Base-by-base conservation (phyloP, 768 basidiomycete genomes). In the Crassisporium funariophilum region DNA sequence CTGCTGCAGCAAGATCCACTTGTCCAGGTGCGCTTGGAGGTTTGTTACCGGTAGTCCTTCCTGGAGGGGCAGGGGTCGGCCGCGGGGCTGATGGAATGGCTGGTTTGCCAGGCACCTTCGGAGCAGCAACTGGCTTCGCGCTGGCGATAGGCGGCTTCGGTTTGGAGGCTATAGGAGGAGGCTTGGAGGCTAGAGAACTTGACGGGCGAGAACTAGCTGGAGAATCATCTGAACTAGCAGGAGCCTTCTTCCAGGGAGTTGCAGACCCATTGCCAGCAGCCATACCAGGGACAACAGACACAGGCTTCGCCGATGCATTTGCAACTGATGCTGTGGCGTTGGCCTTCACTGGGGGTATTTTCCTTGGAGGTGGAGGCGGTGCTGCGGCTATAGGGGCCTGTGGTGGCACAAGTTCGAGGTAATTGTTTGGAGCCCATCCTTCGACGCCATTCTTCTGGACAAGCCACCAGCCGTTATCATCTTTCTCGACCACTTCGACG, bases 391-490 rank as follows among this genome's bases (percentile, higher is more conserved):
- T 64, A 17, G 69, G 57, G 4, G 76, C 61, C 2, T 65, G 56
- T 6, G 71, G 68, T 4, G 84, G 83, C 4, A 86, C 79, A 24
- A 87, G 76, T 62, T 97, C 94, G 5, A 95, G 82, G 60, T 94
- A 97, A 65, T 92, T 94, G 55, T 86, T 84, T 2, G 97, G 97
- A 15, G 95, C 92, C 94, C 95, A 99, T 11, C 92, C 97, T 62
- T 98, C 93, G 13, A 72, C 68, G 2, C 79, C 79, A 42, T 76
- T 78, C 67, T 88, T 92, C 76, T 86, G 90, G 46, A 98, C 87
- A 23, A 97, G 76, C 95, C 97, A 98, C 97, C 97, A 99, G 2
- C 95, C 97, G 57, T 95, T 95, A 49, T 94, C 83, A 53, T 94
- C 85, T 61, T 97, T 93, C 72, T 95, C 86, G 23, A 94, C 74